Percentiles rank a stretch among this genome's conserved stretches.
Conservation (phyloP, 2,329 filamentous ascomycete species). For the Cladobotryum protrusum region DNA sequence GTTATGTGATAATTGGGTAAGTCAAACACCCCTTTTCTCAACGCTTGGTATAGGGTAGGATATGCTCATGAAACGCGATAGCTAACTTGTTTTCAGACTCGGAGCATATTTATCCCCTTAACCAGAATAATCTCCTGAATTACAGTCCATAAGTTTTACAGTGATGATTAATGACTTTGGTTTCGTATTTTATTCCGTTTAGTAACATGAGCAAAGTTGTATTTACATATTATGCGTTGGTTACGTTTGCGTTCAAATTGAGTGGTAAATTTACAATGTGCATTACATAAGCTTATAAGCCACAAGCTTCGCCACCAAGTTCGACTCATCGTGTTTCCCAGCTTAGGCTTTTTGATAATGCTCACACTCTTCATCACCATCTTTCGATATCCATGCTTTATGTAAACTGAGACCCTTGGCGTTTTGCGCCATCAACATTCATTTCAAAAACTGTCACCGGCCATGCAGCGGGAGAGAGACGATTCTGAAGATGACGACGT, state of each 20-base stretch:
- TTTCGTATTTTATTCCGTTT: not conserved
- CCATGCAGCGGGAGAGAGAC: conserved; percentile 23
- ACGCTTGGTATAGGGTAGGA: not conserved
- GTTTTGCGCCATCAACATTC: not conserved
- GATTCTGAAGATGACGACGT: conserved; percentile 30
- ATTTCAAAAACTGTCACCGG: not conserved
- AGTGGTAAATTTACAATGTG: not conserved
- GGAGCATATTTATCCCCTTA: conserved; percentile 9
- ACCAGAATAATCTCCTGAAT: too few species aligned
- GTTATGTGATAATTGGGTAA: conserved; percentile 46
- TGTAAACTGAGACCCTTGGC: not conserved
- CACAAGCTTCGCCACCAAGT: too few species aligned
- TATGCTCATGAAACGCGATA: not conserved
- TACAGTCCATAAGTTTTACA: too few species aligned
- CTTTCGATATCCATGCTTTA: too few species aligned
- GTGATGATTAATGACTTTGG: not conserved
- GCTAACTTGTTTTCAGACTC: conserved; percentile 1
- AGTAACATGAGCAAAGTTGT: not conserved
- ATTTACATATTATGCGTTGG: not conserved
- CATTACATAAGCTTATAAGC: not conserved
- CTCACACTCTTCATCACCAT: not conserved
- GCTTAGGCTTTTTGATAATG: not conserved
- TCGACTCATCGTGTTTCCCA: too few species aligned
- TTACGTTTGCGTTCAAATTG: not conserved
- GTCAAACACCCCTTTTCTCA: conserved; percentile 2